Evolutionary conservation across 1,284 basidiomycete species (phyloP), one percentile per base, ranked within the genome.

Genomic region (Ustilago sp.): DNA sequence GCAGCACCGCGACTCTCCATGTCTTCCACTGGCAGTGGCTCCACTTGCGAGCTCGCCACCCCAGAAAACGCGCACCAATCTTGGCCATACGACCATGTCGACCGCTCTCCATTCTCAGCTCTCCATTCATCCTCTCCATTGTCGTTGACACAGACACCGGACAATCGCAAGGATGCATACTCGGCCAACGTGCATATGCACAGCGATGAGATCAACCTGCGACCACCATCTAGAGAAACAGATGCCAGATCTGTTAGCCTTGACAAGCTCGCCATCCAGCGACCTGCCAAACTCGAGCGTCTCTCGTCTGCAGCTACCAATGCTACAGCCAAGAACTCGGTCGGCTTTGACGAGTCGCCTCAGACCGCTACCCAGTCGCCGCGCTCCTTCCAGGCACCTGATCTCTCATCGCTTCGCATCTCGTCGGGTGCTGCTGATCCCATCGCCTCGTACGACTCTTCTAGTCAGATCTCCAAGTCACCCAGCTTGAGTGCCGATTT

Each of bases 1-100:
- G 56, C 61, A 11, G 68, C 64, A 8, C 79, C 77, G 5, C 71
- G 79, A 8, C 63, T 81, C 2, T 81, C 79, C 48, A 80, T 72
- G 60, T 81, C 78, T 3, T 81, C 79, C 11, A 61, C 60, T 12
- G 74, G 67, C 41, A 80, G 77, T 61, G 74, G 64, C 13, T 64
- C 59, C 32, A 64, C 62, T 32, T 70, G 66, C 65, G 80, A 81
- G 52, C 59, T 81, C 12, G 47, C 60, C 0, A 81, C 78, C 6
- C 80, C 80, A 6, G 80, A 81, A 13, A 69, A 68, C 19, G 17
- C 47, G n/a, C 69, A 68, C 19, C 66, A 63, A 32, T 43, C 66
- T 7, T 73, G 72, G 74, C 60, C 67, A 4, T 69, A 66, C 50
- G 64, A 68, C 17, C 19, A 51, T 41, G 13, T 45, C 11, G 41